Evolutionary conservation across 345 rosid species (phyloP), one percentile per base, ranked within the genome.

Genomic region (Geranium brycei): DNA sequence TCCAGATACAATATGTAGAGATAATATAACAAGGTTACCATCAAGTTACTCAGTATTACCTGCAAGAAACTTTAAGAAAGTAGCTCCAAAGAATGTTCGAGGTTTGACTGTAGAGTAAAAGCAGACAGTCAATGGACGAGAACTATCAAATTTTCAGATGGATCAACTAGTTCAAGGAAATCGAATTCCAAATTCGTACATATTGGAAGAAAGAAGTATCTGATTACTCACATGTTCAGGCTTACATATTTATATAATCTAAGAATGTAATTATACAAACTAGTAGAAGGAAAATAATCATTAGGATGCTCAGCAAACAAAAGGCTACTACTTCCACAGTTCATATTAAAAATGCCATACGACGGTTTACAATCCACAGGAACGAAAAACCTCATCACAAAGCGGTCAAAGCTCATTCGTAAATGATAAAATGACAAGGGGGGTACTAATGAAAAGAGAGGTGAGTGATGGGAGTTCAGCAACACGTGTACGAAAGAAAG

Each of bases 41-140:
- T 8, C 53, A 60, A 16, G 18, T 58, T 31, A 59, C 40, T 47
- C 38, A n/a, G 66, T 19, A 30, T 68, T 85, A 93, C 99, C 99
- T 73, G 97, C 62, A 63, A 90, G 96, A 61, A 93, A 86, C 78
- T 85, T 90, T 80, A 93, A 73, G 79, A 93, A 93, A 62, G 79
- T 84, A 70, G 89, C 96, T 64, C 99, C 97, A 51, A 81, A 86
- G 59, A 88, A 57, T 3, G 91, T 72, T 57, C 92, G 83, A 11
- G 99, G 97, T 81, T 90, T 90, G 62, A 90, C 99, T 93, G 92
- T 66, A 72, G 59, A 62, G 28, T 64, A 60, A 60, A 66, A 68
- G 69, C 62, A 67, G 47, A 66, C n/a, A 35, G 66, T 74, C 70
- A 82, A 73, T 58, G 71, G 61, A 28, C 47, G 38, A 31, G 28